Percentiles rank a stretch among this genome's conserved stretches.
phyloP scores from a whole-genome alignment of 768 basidiomycete genomes.

The Tylopilus felleus region DNA sequence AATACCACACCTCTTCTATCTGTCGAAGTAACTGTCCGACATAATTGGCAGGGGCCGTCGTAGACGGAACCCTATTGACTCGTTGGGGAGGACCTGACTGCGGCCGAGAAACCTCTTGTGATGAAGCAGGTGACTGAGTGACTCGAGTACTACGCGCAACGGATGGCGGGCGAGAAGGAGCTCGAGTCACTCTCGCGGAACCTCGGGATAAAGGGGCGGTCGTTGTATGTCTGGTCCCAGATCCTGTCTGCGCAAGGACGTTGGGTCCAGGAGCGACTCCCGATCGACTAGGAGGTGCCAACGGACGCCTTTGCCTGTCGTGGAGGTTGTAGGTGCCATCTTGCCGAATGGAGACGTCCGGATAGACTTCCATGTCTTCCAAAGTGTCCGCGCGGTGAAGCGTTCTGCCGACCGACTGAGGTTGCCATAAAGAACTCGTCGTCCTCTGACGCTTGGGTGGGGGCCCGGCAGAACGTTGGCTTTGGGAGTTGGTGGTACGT shows the following conservation, averaged over 20 bases:
- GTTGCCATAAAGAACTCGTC: conserved; percentile 42
- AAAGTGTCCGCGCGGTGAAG: conserved; percentile 23
- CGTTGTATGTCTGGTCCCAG: conserved; percentile 8
- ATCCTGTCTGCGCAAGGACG: conserved; percentile 5
- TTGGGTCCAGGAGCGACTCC: conserved; percentile 11
- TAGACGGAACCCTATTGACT: conserved; percentile 3
- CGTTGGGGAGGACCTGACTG: conserved; percentile 13
- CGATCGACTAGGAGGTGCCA: conserved; percentile 10
- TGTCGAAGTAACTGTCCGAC: conserved; percentile 30
- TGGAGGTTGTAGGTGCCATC: conserved; percentile 56
- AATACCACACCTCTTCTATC: conserved; percentile 46
- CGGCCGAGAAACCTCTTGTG: conserved; percentile 18
- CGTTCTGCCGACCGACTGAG: conserved; percentile 31
- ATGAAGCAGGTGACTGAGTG: conserved; percentile 13
- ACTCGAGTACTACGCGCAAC: conserved; percentile 12
- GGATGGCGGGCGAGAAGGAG: conserved; percentile 13
- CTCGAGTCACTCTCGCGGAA: conserved; percentile 4
- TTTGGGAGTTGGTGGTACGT: conserved; percentile 26
- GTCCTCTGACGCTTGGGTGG: conserved; percentile 59
- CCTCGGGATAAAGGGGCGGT: conserved; percentile 13
- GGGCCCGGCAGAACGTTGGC: conserved; percentile 28
- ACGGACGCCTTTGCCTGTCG: conserved; percentile 17
- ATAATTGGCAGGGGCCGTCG: neutral
- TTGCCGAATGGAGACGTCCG: conserved; percentile 58
- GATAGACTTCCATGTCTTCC: conserved; percentile 51